Conservation (phyloP, 441 rosid genomes). For the Bocquillonia castaneifolia region DNA sequence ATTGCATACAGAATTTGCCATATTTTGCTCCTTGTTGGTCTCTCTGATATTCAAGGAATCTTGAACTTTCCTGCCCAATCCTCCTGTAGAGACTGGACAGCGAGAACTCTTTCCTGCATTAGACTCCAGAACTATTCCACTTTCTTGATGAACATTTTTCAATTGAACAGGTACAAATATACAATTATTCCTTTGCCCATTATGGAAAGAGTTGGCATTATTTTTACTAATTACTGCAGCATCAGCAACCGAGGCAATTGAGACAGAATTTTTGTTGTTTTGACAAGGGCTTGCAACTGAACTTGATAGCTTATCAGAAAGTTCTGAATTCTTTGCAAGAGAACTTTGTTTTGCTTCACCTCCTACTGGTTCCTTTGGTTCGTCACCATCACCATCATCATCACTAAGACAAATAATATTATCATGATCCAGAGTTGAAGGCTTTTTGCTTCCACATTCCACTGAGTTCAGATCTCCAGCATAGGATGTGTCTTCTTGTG, state of each 20-base stretch:
- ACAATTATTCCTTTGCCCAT: conserved; percentile 26
- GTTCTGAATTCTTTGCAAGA: conserved; percentile 28
- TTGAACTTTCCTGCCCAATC: conserved; percentile 30
- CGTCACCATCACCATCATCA: conserved; percentile 64
- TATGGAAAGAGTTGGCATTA: conserved; percentile 32
- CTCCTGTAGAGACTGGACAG: conserved; percentile 30
- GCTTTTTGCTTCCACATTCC: conserved; percentile 33
- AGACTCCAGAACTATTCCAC: conserved; percentile 32
- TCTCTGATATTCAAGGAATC: conserved; percentile 33
- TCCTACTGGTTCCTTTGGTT: conserved; percentile 38
- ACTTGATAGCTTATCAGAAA: conserved; percentile 30
- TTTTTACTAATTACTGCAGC: conserved; percentile 25
- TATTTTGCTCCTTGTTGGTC: conserved; percentile 20
- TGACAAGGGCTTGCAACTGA: conserved; percentile 27
- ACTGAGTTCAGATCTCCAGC: conserved; percentile 17
- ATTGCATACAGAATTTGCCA: conserved; percentile 30
- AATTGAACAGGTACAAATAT: conserved; percentile 33
- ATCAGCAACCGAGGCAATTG: conserved; percentile 31
- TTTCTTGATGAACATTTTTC: conserved; percentile 32
- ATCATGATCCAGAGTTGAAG: conserved; percentile 31
- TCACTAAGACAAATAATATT: conserved; percentile 79
- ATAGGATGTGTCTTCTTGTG: conserved; percentile 37
- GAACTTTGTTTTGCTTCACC: conserved; percentile 36
- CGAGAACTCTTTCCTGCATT: conserved; percentile 29
- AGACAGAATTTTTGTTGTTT: conserved; percentile 29